These are phyloP conservation scores for Russula sp. DNA, from an alignment of 768 basidiomycete species.

Conservation along the genomic window DNA sequence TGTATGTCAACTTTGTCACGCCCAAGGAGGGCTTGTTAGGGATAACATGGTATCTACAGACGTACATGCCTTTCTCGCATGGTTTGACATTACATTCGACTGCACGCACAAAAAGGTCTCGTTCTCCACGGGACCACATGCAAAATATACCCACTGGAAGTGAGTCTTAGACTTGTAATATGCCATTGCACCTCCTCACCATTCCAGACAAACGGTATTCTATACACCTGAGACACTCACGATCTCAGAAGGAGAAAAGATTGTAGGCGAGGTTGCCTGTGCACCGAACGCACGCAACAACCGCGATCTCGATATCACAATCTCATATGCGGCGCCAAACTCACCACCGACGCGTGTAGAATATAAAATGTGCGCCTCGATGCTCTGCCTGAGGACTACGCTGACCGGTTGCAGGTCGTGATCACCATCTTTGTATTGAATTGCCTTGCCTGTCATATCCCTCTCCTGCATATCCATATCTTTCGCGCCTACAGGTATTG, in stretches of 20 bases:
- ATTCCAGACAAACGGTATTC: constrained; percentile 86
- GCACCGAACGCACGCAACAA: constrained; percentile 90
- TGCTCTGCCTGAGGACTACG: constrained; percentile 36
- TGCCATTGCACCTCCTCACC: background rate
- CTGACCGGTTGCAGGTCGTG: constrained; percentile 74
- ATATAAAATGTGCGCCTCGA: constrained; percentile 80
- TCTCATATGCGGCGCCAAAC: constrained; percentile 50
- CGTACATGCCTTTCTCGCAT: constrained; percentile 95
- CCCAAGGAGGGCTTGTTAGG: background rate
- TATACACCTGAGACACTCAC: constrained; percentile 82
- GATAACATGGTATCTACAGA: constrained; percentile 43
- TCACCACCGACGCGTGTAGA: constrained; percentile 39
- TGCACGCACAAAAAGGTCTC: constrained; percentile 93
- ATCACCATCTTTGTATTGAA: constrained; percentile 31
- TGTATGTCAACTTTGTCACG: constrained; percentile 47
- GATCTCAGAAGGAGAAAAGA: constrained; percentile 60
- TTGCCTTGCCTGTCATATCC: background rate
- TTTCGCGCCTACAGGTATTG: constrained; percentile 7
- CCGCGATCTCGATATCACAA: constrained; percentile 87
- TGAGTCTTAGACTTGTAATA: constrained; percentile 37
- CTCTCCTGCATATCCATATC: background rate
- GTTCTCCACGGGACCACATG: constrained; percentile 97
- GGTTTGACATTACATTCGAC: constrained; percentile 97
- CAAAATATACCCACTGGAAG: constrained; percentile 97
- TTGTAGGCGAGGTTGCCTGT: constrained; percentile 69